These are phyloP conservation scores for Hypocreales sp. DNA, from an alignment of 2,329 filamentous ascomycete genomes.

Conservation along the genomic window DNA sequence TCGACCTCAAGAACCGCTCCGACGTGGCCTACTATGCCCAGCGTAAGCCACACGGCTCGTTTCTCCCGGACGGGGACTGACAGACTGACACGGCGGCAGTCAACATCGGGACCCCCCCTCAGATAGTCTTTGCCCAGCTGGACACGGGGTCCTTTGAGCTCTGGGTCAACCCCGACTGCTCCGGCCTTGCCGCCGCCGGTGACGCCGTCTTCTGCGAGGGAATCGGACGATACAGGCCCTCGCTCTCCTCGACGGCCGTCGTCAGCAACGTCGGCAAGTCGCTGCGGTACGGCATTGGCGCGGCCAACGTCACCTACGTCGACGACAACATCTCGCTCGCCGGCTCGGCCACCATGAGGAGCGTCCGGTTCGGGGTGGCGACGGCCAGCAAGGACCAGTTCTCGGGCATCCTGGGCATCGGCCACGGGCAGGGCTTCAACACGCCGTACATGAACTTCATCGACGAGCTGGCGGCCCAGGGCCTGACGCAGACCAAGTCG, in stretches of 20 bases:
- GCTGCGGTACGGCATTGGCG: constrained; percentile 34
- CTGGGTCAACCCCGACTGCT: constrained; percentile 47
- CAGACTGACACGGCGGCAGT: constrained; percentile 10
- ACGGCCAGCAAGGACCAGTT: constrained; percentile 30
- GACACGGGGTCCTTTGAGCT: constrained; percentile 46
- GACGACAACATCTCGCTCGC: constrained; percentile 27
- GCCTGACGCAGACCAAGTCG: constrained; percentile 41
- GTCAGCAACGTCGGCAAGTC: constrained; percentile 19
- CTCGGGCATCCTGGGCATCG: constrained; percentile 57
- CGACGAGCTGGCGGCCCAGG: constrained; percentile 32
- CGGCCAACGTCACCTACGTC: constrained; percentile 33
- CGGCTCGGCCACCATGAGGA: constrained; percentile 18
- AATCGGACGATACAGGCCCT: constrained; percentile 26
- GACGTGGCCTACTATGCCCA: constrained; percentile 39
- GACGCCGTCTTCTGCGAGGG: constrained; percentile 29
- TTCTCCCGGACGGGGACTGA: background rate
- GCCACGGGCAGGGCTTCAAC: constrained; percentile 39
- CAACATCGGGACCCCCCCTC: constrained; percentile 36
- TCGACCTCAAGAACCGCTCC: too few relatives aligned
- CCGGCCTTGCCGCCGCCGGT: constrained; percentile 20
- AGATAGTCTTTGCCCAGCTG: constrained; percentile 36
- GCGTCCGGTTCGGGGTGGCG: constrained; percentile 54
- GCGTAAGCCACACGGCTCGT: constrained; percentile 14
- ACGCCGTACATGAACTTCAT: constrained; percentile 34
- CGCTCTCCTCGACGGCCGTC: constrained; percentile 22